Conservation (phyloP, 768 basidiomycete genomes). For the Macrolepiota albuminosa region DNA sequence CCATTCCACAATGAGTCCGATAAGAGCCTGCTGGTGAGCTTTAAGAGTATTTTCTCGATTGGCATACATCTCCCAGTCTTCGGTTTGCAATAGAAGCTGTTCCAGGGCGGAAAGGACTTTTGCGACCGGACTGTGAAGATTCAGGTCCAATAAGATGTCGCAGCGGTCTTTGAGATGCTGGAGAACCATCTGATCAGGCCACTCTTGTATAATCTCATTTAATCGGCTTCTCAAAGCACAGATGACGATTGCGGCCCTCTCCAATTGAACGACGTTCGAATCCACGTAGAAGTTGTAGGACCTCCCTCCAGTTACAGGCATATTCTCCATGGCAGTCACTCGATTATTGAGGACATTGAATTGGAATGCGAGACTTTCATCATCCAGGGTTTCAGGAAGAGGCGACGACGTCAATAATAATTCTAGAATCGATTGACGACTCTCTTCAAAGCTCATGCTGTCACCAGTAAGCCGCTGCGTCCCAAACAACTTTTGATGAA, state of each 20-base stretch:
- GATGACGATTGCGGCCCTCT: constrained; percentile 53
- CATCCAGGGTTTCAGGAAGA: constrained; percentile 45
- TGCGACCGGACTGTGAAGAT: constrained; percentile 70
- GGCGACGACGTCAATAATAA: constrained; percentile 25
- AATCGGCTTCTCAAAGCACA: constrained; percentile 49
- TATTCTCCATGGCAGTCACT: constrained; percentile 24
- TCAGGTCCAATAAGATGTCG: constrained; percentile 54
- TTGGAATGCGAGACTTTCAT: constrained; percentile 45
- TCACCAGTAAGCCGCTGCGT: neutral
- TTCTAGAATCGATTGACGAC: constrained; percentile 29
- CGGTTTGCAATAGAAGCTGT: constrained; percentile 77
- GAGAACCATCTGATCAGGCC: constrained; percentile 99
- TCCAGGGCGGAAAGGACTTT: constrained; percentile 81
- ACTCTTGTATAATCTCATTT: constrained; percentile 57
- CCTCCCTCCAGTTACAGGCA: constrained; percentile 12
- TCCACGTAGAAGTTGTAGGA: constrained; percentile 79
- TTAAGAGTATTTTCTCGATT: constrained; percentile 84
- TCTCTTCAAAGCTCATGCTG: constrained; percentile 22
- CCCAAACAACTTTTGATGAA: constrained; percentile 45
- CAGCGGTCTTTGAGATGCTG: constrained; percentile 76
- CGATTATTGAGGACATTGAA: constrained; percentile 43
- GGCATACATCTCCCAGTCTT: constrained; percentile 97
- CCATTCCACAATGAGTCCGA: constrained; percentile 81
- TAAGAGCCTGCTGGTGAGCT: constrained; percentile 58
- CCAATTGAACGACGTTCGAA: constrained; percentile 66